A percentile compares a stretch with the other conserved stretches of the same genome.
Evolutionary conservation across 106 monocot species (phyloP).

Genomic region (Phalaenopsis equestris): DNA sequence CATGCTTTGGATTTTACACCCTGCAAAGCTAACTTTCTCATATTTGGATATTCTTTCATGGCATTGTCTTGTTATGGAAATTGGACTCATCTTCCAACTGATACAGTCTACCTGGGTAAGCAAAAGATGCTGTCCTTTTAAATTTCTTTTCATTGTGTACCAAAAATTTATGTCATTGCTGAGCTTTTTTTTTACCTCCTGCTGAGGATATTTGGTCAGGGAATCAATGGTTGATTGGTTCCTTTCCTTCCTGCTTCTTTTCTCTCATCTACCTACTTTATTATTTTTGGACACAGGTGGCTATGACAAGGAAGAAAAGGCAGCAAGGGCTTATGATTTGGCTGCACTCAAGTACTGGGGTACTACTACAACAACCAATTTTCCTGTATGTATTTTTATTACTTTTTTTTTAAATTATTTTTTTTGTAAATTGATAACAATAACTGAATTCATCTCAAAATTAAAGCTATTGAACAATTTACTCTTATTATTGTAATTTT

Average conservation of each 20-base stretch:
- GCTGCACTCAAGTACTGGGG: slow-evolving; percentile 99
- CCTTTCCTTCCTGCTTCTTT: not conserved
- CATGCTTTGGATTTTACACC: not conserved
- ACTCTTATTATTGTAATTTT: not conserved
- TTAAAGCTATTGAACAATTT: not conserved
- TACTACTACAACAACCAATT: slow-evolving; percentile 90
- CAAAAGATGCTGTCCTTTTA: not conserved
- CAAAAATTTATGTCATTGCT: not conserved
- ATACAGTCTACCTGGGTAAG: slow-evolving; percentile 93
- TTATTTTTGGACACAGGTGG: slow-evolving; percentile 45
- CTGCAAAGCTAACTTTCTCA: not conserved
- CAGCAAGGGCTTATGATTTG: slow-evolving; percentile 94
- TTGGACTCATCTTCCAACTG: slow-evolving; percentile 11
- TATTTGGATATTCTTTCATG: not conserved
- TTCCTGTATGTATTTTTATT: slow-evolving; percentile 42
- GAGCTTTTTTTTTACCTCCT: not conserved
- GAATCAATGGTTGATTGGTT: too few species aligned
- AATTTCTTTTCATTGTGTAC: not conserved
- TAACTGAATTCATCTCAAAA: not conserved
- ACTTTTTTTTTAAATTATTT: too few species aligned
- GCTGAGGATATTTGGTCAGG: too few species aligned
- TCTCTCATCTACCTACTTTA: not conserved
- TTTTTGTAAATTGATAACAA: not conserved
- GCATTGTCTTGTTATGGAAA: not conserved
- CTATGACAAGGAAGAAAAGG: slow-evolving; percentile 98